Evolutionary conservation across 148 eudicot genomes (phyloP).

Genomic region (Cornus suecica): DNA sequence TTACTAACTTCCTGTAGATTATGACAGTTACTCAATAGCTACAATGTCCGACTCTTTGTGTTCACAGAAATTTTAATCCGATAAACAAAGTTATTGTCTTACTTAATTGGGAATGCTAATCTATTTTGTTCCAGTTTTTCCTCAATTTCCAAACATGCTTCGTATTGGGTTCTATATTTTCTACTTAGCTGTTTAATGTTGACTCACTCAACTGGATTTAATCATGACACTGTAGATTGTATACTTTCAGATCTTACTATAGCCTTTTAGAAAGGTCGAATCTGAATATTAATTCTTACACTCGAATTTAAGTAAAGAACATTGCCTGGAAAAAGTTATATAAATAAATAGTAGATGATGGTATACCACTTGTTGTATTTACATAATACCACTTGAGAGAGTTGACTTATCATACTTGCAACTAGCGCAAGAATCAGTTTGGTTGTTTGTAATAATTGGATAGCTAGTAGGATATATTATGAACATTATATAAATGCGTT

Average conservation of each 20-base stretch:
- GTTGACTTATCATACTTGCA: too few relatives aligned
- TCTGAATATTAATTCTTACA: not conserved
- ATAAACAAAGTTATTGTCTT: not conserved
- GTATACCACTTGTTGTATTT: not conserved
- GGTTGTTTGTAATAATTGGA: too few relatives aligned
- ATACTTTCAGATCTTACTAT: too few relatives aligned
- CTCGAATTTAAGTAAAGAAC: not conserved
- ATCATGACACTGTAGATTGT: not conserved
- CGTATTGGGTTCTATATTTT: not conserved
- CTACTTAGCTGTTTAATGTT: not conserved
- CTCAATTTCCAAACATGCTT: not conserved
- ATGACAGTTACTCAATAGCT: not conserved
- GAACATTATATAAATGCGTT: not conserved
- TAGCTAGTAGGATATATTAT: not conserved
- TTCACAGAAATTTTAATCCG: not conserved
- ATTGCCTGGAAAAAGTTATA: not conserved
- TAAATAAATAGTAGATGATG: not conserved
- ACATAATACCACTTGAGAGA: too few relatives aligned
- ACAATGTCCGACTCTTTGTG: not conserved
- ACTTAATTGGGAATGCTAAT: not conserved
- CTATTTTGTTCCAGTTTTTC: conserved; percentile 1
- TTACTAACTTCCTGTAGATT: not conserved
- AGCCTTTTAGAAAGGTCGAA: not conserved
- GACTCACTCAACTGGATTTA: not conserved
- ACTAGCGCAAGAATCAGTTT: not conserved